Conservation (phyloP, 129 eudicot species). For the Smallanthus sonchifolius region DNA sequence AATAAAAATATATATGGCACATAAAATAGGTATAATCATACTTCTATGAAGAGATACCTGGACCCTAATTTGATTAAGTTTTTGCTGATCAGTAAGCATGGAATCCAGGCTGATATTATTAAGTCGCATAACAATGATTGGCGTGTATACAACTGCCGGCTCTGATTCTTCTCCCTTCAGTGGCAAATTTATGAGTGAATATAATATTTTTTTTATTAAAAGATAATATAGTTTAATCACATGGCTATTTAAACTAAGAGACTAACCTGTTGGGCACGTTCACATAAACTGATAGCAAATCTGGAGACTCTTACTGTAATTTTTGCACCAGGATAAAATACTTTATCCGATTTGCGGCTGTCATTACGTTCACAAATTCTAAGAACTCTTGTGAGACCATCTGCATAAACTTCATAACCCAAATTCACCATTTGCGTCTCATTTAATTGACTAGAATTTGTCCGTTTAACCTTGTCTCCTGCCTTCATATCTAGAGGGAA, state of each 20-base stretch:
- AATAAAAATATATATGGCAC: not conserved
- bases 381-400: conserved; percentile 90
- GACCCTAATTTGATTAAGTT: conserved; percentile 55
- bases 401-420: conserved; percentile 82
- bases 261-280: conserved; percentile 59
- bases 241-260: not conserved
- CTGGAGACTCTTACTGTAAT: conserved; percentile 62
- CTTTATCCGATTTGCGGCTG: conserved; percentile 47
- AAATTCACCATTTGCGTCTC: conserved; percentile 46
- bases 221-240: conserved; percentile 5
- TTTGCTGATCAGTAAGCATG: conserved; percentile 53
- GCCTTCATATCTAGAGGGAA: conserved; percentile 46
- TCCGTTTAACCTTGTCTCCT: conserved; percentile 34
- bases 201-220: not conserved
- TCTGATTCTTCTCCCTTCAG: conserved; percentile 50
- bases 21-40: not conserved
- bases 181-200: conserved; percentile 17
- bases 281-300: conserved; percentile 58
- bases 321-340: conserved; percentile 52
- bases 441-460: conserved; percentile 34
- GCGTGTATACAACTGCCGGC: conserved; percentile 42
- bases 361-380: conserved; percentile 73
- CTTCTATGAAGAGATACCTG: conserved; percentile 42
- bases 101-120: conserved; percentile 67
- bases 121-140: conserved; percentile 59